Conservation (phyloP, 495 filamentous ascomycete genomes). For the Neurospora sublineolata region DNA sequence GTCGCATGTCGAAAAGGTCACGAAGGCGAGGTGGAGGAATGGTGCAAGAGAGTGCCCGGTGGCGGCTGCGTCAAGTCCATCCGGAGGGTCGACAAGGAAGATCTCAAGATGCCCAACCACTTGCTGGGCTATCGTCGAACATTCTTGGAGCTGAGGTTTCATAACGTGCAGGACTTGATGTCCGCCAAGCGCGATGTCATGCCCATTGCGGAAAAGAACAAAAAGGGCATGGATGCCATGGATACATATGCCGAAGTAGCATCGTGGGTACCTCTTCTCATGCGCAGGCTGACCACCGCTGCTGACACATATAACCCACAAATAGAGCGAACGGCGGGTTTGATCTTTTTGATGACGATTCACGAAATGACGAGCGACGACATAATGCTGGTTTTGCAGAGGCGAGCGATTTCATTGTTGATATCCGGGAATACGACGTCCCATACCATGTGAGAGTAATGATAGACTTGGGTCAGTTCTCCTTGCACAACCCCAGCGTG, state of each 20-base stretch:
- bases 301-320: slow-evolving; percentile 13
- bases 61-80: slow-evolving; percentile 76
- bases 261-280: slow-evolving; percentile 43
- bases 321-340: slow-evolving; percentile 72
- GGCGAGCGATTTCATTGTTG: slow-evolving; percentile 94
- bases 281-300: not conserved
- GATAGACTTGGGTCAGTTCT: slow-evolving; percentile 71
- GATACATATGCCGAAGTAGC: slow-evolving; percentile 97
- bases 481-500: not conserved
- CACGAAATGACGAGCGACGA: slow-evolving; percentile 74
- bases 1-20: slow-evolving; percentile 79
- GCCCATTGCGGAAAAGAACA: slow-evolving; percentile 93
- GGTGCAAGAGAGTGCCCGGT: slow-evolving; percentile 69
- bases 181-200: slow-evolving; percentile 69
- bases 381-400: slow-evolving; percentile 64
- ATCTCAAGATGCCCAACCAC: slow-evolving; percentile 93
- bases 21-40: slow-evolving; percentile 92
- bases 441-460: slow-evolving; percentile 98
- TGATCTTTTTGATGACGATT: slow-evolving; percentile 94
- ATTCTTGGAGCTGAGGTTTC: slow-evolving; percentile 75
- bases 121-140: slow-evolving; percentile 79
- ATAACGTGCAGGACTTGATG: slow-evolving; percentile 76
- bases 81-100: slow-evolving; percentile 76
- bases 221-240: slow-evolving; percentile 87
- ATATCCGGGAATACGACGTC: slow-evolving; percentile 98